Base-by-base conservation (phyloP, 1,284 basidiomycete species). In the Termitomyces sp. region DNA sequence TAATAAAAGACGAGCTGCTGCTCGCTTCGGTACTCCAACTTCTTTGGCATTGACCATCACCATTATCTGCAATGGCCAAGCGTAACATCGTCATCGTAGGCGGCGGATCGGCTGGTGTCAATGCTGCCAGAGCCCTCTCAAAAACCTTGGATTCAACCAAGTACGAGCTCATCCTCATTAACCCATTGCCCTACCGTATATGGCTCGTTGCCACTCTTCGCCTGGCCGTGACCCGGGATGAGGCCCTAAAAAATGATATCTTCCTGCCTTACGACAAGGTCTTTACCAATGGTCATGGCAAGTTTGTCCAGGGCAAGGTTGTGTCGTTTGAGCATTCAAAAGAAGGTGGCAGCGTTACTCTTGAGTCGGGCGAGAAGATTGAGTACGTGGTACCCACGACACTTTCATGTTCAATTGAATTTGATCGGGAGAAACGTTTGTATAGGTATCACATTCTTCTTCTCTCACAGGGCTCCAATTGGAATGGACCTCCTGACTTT, bases 401-500 rank as follows among this genome's bases (percentile, higher is more conserved):
- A 13, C 5, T 13, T 5, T 41, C 19, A 19, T 44, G 26, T 30
- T 30, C 15, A 13, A 36, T 10, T 3, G 3, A 24, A 38, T 15
- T 2, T 51, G 26, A 56, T 34, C n/a, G 15, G 33, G 31, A 12
- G 19, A 52, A 36, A 40, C 2, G 8, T 41, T 26, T n/a, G 15
- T 48, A 17, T 24, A 62, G 59, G 5, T 86, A 82, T 58, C 73
- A 77, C 41, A 65, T 74, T 41, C 78, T 87, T 43, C 71, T 85
- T 13, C 65, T 87, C 30, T 76, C 83, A 0, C 75, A 84, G 0
- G 85, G 85, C 1, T 70, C 73, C 7, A 62, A 60, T 2, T 87
- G 81, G 82, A 67, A 69, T 3, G 80, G 78, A 0, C 72, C 77
- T 0, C 55, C 77, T 41, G 65, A 68, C 30, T 70, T 85, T 59